These are phyloP conservation scores for Populus hybrid DNA, from an alignment of 441 rosid species.

Conservation along the genomic window DNA sequence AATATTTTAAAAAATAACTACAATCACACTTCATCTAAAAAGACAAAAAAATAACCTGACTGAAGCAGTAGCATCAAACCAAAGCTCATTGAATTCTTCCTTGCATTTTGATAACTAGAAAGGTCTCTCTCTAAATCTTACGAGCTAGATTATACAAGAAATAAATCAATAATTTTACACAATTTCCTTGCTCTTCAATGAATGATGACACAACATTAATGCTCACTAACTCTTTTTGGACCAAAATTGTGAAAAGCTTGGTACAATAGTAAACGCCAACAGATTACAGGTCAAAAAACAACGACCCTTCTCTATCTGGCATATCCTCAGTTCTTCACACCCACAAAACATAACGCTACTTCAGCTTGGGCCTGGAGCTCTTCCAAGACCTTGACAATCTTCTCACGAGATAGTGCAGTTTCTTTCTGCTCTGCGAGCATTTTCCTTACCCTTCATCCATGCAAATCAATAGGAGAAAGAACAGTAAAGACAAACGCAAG, in stretches of 20 bases:
- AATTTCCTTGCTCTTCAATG: not conserved
- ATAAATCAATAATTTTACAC: not conserved
- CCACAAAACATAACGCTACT: conserved; percentile 90
- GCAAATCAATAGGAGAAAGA: conserved; percentile 8
- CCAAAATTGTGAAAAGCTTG: not conserved
- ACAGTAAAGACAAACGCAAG: not conserved
- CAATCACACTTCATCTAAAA: too few relatives aligned
- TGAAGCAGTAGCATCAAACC: not conserved
- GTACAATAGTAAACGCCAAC: not conserved
- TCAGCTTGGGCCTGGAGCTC: conserved; percentile 97
- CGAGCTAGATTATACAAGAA: not conserved
- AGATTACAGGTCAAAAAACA: not conserved
- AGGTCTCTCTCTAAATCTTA: not conserved
- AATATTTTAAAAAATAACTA: too few relatives aligned
- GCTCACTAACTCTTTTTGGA: not conserved
- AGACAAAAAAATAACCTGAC: too few relatives aligned
- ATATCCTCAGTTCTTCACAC: conserved; percentile 53
- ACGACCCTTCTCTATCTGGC: not conserved
- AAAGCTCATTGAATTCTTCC: not conserved
- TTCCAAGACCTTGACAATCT: conserved; percentile 74
- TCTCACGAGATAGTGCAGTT: conserved; percentile 53
- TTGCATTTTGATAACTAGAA: not conserved
- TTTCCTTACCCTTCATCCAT: conserved; percentile 60
- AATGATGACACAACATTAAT: not conserved
- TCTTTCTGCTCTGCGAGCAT: conserved; percentile 61